phyloP scores from a whole-genome alignment of 1,139 yeast genomes.

The Blastobotrys arbuscula region DNA sequence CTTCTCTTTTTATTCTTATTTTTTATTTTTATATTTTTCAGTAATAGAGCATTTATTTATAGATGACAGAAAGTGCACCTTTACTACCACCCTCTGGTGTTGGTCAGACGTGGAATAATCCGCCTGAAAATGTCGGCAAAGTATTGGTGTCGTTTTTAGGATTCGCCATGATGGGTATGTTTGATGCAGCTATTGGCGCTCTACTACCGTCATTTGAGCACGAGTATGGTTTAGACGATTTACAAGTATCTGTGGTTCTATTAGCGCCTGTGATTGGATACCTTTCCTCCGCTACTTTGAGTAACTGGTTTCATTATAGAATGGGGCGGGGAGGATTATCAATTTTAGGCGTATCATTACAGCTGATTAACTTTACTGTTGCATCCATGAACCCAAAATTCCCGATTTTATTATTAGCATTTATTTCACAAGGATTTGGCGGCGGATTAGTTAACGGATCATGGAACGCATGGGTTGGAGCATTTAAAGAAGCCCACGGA shows the following conservation, averaged over 20 bases:
- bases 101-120: slow-evolving; percentile 20
- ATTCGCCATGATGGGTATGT: slow-evolving; percentile 32
- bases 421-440: slow-evolving; percentile 55
- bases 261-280: slow-evolving; percentile 31
- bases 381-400: slow-evolving; percentile 38
- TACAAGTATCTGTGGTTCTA: slow-evolving; percentile 21
- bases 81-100: neutral
- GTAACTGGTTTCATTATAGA: slow-evolving; percentile 35
- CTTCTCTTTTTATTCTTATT: no score
- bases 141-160: slow-evolving; percentile 25
- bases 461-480: slow-evolving; percentile 49
- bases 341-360: slow-evolving; percentile 35
- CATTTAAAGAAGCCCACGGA: slow-evolving; percentile 44
- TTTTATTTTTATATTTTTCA: no score
- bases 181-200: slow-evolving; percentile 48
- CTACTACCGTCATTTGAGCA: slow-evolving; percentile 42
- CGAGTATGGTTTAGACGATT: slow-evolving; percentile 22
- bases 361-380: slow-evolving; percentile 37
- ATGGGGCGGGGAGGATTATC: slow-evolving; percentile 41
- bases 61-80: slow-evolving; percentile 2
- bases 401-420: slow-evolving; percentile 42
- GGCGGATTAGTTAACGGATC: slow-evolving; percentile 50
- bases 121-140: slow-evolving; percentile 19
- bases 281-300: slow-evolving; percentile 32
- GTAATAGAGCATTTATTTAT: no score